Percentiles rank a stretch among this genome's conserved stretches.
phyloP scores from a whole-genome alignment of 176 grass and related monocot species.

The maize (Zea mays) region Zm-B73-REFERENCE-NAM-5.0 NC_050103.1:127771001-127771500 shows the following conservation, averaged over 20 bases:
- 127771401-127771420: neutral
- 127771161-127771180: neutral
- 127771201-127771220: neutral
- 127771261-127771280: neutral
- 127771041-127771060: neutral
- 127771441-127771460: neutral
- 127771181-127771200: neutral
- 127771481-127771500: constrained; percentile 72
- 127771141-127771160: neutral
- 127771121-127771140: neutral
- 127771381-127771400: neutral
- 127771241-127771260: neutral
- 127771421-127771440: neutral
- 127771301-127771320: neutral
- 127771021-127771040: too few relatives aligned
- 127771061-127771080: too few relatives aligned
- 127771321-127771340: neutral
- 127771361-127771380: neutral
- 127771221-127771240: neutral
- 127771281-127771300: neutral
- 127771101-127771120: neutral
- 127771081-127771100: neutral
- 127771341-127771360: neutral
- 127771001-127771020: too few relatives aligned
- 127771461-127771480: constrained; percentile 40